Conservation (phyloP, 73 alveolate genomes). For the Paramecium pentaurelia region DNA sequence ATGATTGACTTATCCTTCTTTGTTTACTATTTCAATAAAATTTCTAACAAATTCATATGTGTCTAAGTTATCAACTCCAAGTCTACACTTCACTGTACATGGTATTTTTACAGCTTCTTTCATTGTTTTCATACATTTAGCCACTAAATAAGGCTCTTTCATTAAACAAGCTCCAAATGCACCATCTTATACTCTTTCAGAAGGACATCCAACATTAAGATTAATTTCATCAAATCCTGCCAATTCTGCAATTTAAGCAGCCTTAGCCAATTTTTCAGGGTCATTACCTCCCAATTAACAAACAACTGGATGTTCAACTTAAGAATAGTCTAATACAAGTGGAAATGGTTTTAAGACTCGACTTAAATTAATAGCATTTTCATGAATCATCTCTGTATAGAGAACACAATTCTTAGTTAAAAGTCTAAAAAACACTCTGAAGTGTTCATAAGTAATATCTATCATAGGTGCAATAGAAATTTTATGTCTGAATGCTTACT, state of each 20-base stretch:
- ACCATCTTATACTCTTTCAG: conserved; percentile 85
- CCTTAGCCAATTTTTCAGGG: conserved; percentile 82
- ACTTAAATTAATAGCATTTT: conserved; percentile 23
- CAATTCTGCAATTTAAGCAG: conserved; percentile 78
- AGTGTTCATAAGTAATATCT: conserved; percentile 65
- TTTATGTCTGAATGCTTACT: background rate
- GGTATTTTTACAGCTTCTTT: conserved; percentile 70
- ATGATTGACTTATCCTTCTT: conserved; percentile 78
- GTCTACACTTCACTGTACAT: conserved; percentile 93
- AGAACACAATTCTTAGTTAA: conserved; percentile 44
- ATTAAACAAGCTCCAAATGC: conserved; percentile 95
- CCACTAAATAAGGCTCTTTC: conserved; percentile 91
- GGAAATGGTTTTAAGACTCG: conserved; percentile 17
- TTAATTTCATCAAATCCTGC: conserved; percentile 89
- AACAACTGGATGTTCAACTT: conserved; percentile 85
- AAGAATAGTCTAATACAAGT: background rate
- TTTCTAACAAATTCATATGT: conserved; percentile 79
- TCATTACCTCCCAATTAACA: conserved; percentile 92
- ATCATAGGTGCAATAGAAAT: conserved; percentile 71
- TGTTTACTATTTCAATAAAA: conserved; percentile 77
- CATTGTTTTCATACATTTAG: conserved; percentile 75
- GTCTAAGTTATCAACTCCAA: conserved; percentile 94
- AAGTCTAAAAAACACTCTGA: conserved; percentile 66
- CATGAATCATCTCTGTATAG: conserved; percentile 45
- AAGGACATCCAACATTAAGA: conserved; percentile 97